A percentile compares a stretch with the other conserved stretches of the same genome.
Conservation (phyloP, 345 rosid species). For the Barbarea vulgaris region DNA sequence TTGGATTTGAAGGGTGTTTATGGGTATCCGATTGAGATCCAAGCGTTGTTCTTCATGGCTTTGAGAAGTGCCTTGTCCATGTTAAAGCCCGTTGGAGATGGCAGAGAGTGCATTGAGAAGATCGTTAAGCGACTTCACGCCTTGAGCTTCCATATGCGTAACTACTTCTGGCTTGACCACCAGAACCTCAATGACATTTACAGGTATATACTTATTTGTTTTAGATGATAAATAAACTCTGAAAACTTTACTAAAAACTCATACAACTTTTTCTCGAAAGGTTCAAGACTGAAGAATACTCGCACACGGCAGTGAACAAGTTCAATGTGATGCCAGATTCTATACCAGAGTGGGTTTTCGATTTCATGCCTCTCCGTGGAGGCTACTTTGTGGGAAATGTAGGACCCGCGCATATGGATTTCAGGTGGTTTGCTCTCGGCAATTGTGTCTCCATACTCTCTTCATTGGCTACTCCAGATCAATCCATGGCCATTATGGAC, state of each 20-base stretch:
- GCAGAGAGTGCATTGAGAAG: slow-evolving; percentile 64
- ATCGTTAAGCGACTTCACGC: slow-evolving; percentile 69
- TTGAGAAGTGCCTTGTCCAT: slow-evolving; percentile 66
- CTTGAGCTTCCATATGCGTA: slow-evolving; percentile 66
- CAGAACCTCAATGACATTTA: slow-evolving; percentile 74
- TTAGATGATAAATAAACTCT: background rate
- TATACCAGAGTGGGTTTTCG: slow-evolving; percentile 78
- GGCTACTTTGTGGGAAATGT: slow-evolving; percentile 79
- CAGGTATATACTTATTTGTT: slow-evolving; percentile 32
- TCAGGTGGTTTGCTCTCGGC: slow-evolving; percentile 69
- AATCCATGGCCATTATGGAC: slow-evolving; percentile 78
- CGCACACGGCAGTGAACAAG: slow-evolving; percentile 75
- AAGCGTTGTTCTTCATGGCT: slow-evolving; percentile 88
- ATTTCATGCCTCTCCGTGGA: slow-evolving; percentile 68
- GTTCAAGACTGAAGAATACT: slow-evolving; percentile 74
- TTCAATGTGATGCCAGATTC: slow-evolving; percentile 78
- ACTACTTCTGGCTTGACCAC: slow-evolving; percentile 74
- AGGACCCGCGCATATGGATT: slow-evolving; percentile 81
- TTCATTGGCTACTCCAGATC: slow-evolving; percentile 75
- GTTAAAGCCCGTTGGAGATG: slow-evolving; percentile 75
- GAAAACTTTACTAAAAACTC: background rate
- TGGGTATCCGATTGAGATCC: slow-evolving; percentile 92
- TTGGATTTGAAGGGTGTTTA: slow-evolving; percentile 65
- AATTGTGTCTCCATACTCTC: slow-evolving; percentile 64
- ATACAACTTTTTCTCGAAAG: background rate